Conservation (phyloP, 306 rosid species). For the Cicer chorassanicum region DNA sequence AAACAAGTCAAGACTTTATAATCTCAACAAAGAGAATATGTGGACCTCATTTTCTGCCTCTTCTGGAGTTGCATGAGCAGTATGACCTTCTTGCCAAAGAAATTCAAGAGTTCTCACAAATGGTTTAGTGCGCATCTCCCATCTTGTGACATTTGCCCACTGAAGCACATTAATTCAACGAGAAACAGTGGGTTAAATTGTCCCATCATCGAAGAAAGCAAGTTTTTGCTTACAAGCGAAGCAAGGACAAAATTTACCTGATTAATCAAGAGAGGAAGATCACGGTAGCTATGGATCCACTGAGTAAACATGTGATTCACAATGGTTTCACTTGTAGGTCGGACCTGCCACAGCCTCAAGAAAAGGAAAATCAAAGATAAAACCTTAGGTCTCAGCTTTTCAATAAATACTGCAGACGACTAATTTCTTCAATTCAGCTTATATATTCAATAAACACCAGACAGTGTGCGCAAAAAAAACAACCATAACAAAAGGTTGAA, state of each 20-base stretch:
- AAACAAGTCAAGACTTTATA: slow-evolving; percentile 9
- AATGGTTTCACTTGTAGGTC: slow-evolving; percentile 93
- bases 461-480: slow-evolving; percentile 1
- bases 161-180: slow-evolving; percentile 48
- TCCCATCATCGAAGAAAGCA: slow-evolving; percentile 12
- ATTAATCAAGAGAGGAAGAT: slow-evolving; percentile 91
- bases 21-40: slow-evolving; percentile 33
- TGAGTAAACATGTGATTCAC: slow-evolving; percentile 98
- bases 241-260: slow-evolving; percentile 58
- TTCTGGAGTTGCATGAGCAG: slow-evolving; percentile 87
- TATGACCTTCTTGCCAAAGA: slow-evolving; percentile 99
- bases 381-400: slow-evolving; percentile 64
- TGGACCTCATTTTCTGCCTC: slow-evolving; percentile 96
- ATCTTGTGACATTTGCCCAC: slow-evolving; percentile 99
- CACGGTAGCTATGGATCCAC: slow-evolving; percentile 97
- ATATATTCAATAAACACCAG: background rate
- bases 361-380: slow-evolving; percentile 81
- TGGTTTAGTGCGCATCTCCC: slow-evolving; percentile 99
- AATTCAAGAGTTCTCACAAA: slow-evolving; percentile 95
- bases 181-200: slow-evolving; percentile 13
- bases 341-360: slow-evolving; percentile 96
- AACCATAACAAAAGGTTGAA: background rate
- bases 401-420: slow-evolving; percentile 35
- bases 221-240: slow-evolving; percentile 16
- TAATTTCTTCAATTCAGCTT: slow-evolving; percentile 29